A percentile compares a stretch with the other conserved stretches of the same genome.
phyloP scores from a whole-genome alignment of 1,139 yeast species.

The Martiniozyma asiatica region DNA sequence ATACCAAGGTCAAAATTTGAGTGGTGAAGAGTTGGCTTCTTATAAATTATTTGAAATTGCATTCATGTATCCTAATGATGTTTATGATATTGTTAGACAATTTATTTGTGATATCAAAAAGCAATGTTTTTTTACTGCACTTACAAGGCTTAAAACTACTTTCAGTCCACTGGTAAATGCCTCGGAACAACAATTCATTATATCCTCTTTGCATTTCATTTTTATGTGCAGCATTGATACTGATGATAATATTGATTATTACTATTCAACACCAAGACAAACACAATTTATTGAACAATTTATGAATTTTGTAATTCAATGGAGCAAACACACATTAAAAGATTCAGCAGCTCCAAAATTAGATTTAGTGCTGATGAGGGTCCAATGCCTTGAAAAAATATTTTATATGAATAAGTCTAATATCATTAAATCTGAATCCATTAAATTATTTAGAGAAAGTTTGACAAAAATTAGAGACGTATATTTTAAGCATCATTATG shows the following conservation, averaged over 20 bases:
- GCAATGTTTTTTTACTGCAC: neutral
- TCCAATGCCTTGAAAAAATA: conserved; percentile 1
- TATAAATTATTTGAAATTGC: conserved; percentile 5
- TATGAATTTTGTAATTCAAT: neutral
- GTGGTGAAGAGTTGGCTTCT: conserved; percentile 7
- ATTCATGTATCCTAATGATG: neutral
- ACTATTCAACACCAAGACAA: neutral
- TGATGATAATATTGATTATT: neutral
- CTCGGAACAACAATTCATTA: neutral
- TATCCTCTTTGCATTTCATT: neutral
- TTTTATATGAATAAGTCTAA: neutral
- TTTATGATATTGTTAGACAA: neutral
- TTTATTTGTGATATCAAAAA: conserved; percentile 1
- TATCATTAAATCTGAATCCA: neutral
- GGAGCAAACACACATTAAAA: neutral
- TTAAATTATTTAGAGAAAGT: neutral
- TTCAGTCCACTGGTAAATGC: too few species aligned
- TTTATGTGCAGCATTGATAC: neutral
- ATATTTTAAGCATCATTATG: conserved; percentile 6
- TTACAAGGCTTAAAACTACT: neutral
- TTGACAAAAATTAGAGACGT: neutral
- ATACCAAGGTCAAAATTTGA: conserved; percentile 1
- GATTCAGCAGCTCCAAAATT: neutral
- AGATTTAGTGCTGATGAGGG: neutral
- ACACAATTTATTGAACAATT: neutral